Percentiles rank a stretch among this genome's conserved stretches.
phyloP scores from a whole-genome alignment of 148 eudicot species.

The Suaeda aralocaspica region DNA sequence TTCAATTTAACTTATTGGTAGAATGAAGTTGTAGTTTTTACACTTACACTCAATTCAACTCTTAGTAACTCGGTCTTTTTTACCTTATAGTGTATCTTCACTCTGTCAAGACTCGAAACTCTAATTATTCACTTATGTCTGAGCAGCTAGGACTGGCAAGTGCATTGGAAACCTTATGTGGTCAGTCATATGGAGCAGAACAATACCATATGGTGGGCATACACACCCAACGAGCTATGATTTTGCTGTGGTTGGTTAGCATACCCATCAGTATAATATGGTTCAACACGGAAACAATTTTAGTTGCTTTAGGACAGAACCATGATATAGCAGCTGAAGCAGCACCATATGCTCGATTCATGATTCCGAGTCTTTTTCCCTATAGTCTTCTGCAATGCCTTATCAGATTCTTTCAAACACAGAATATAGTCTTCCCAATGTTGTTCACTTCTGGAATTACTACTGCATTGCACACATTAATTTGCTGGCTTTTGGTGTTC shows the following conservation, averaged over 20 bases:
- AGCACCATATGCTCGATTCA: slow-evolving; percentile 37
- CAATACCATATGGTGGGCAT: slow-evolving; percentile 63
- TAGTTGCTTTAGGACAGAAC: slow-evolving; percentile 49
- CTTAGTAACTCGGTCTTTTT: neutral
- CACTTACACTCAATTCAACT: too few relatives aligned
- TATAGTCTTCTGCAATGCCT: slow-evolving; percentile 55
- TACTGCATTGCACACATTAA: slow-evolving; percentile 37
- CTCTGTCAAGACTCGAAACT: neutral
- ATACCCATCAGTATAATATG: slow-evolving; percentile 54
- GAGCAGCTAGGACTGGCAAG: slow-evolving; percentile 62
- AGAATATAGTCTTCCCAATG: slow-evolving; percentile 60
- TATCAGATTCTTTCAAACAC: slow-evolving; percentile 56
- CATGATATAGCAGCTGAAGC: slow-evolving; percentile 47
- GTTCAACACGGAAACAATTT: slow-evolving; percentile 47
- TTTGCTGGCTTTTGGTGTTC: slow-evolving; percentile 57
- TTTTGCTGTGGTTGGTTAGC: slow-evolving; percentile 39
- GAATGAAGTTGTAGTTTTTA: too few relatives aligned
- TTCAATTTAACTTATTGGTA: too few relatives aligned
- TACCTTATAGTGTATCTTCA: neutral
- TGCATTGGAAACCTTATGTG: slow-evolving; percentile 64
- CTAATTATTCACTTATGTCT: neutral
- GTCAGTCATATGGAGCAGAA: slow-evolving; percentile 65
- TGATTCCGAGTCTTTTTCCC: slow-evolving; percentile 60
- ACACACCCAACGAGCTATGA: slow-evolving; percentile 56
- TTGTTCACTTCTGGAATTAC: slow-evolving; percentile 50